A percentile compares a stretch with the other conserved stretches of the same genome.
Conservation (phyloP, 495 filamentous ascomycete genomes). For the Tetracladium marchalianum region DNA sequence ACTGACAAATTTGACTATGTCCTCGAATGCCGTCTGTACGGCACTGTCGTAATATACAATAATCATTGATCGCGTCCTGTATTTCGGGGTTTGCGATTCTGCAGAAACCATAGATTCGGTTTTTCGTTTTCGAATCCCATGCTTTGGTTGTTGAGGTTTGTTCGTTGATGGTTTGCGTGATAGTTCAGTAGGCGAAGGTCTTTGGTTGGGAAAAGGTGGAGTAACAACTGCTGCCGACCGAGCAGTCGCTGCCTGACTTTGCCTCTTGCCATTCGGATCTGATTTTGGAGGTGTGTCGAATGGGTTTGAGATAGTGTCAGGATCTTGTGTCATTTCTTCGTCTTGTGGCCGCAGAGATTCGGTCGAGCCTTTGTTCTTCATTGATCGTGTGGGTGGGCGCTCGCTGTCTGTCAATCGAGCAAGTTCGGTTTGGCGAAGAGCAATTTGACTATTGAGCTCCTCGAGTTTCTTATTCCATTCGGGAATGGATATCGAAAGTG, state of each 20-base stretch:
- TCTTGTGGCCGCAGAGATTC: conserved; percentile 51
- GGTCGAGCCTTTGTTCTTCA: conserved; percentile 51
- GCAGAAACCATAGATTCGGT: conserved; percentile 48
- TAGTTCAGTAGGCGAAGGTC: conserved; percentile 16
- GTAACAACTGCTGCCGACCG: conserved; percentile 7
- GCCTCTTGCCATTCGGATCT: conserved; percentile 12
- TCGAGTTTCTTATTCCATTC: conserved; percentile 60
- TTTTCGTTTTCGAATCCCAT: conserved; percentile 40
- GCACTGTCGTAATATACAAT: conserved; percentile 85
- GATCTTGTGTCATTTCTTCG: conserved; percentile 25
- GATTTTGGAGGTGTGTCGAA: conserved; percentile 19
- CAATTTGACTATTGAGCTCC: conserved; percentile 57
- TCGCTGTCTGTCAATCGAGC: conserved; percentile 16
- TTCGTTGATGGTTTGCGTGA: conserved; percentile 7
- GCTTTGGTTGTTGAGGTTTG: conserved; percentile 29
- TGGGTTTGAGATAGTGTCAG: conserved; percentile 1
- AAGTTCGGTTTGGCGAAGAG: conserved; percentile 60
- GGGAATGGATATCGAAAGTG: conserved; percentile 53
- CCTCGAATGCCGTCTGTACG: conserved; percentile 70
- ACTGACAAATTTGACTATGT: conserved; percentile 69
- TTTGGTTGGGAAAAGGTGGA: conserved; percentile 7
- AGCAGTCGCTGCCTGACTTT: conserved; percentile 9
- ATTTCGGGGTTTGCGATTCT: conserved; percentile 41
- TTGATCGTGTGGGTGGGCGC: conserved; percentile 23
- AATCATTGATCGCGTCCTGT: conserved; percentile 67